A percentile compares a stretch with the other conserved stretches of the same genome.
Evolutionary conservation across 768 basidiomycete genomes (phyloP).

Genomic region (Thelephora aurantiotincta): DNA sequence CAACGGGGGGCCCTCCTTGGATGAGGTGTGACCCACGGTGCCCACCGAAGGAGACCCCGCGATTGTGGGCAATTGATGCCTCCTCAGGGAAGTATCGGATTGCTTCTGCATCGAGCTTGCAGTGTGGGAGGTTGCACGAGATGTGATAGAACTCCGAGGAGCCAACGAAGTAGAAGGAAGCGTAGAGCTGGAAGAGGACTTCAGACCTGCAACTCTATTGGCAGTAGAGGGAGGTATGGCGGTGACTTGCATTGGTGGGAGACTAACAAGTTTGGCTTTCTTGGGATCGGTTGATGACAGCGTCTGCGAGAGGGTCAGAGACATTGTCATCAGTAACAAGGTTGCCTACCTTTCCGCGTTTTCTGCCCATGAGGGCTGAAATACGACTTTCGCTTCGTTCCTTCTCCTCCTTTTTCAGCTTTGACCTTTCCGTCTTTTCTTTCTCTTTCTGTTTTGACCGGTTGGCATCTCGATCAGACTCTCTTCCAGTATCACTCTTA

Average conservation of each 20-base stretch:
- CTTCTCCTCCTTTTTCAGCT: slow-evolving; percentile 62
- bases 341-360: slow-evolving; percentile 71
- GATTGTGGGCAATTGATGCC: slow-evolving; percentile 76
- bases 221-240: slow-evolving; percentile 73
- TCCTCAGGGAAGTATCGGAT: slow-evolving; percentile 70
- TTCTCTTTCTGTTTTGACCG: slow-evolving; percentile 29
- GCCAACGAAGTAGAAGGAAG: slow-evolving; percentile 27
- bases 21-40: slow-evolving; percentile 34
- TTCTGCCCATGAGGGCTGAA: slow-evolving; percentile 76
- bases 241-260: slow-evolving; percentile 87
- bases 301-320: slow-evolving; percentile 35
- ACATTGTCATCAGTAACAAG: slow-evolving; percentile 1
- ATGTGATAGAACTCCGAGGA: slow-evolving; percentile 30
- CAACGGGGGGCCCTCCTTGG: slow-evolving; percentile 41
- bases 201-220: slow-evolving; percentile 74
- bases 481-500: slow-evolving; percentile 19
- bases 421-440: slow-evolving; percentile 46
- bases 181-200: slow-evolving; percentile 34
- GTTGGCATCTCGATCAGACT: slow-evolving; percentile 8
- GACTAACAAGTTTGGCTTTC: slow-evolving; percentile 48
- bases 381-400: slow-evolving; percentile 85
- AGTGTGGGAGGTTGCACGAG: slow-evolving; percentile 67
- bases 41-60: slow-evolving; percentile 89
- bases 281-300: slow-evolving; percentile 71
- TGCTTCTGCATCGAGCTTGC: slow-evolving; percentile 80